Evolutionary conservation across 192 early-diverging fungal species (phyloP).

Genomic region (Mortierella antarctica): DNA sequence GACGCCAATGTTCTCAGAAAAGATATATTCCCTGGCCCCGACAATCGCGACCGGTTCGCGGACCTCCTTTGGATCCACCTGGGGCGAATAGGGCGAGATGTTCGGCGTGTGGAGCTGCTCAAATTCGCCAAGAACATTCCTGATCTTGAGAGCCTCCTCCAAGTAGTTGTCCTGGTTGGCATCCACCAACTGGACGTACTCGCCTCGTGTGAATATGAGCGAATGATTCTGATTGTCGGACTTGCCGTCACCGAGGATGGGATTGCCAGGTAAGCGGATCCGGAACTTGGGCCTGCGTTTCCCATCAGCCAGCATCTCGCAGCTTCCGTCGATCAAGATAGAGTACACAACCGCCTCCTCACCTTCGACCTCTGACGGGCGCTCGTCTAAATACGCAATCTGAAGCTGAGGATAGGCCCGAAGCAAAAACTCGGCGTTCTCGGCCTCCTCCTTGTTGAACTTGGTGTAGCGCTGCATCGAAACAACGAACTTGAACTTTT

Average conservation of each 20-base stretch:
- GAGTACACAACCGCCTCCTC: slow-evolving; percentile 67
- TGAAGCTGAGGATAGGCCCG: slow-evolving; percentile 81
- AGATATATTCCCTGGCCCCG: slow-evolving; percentile 88
- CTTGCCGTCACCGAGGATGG: slow-evolving; percentile 93
- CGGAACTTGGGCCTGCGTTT: slow-evolving; percentile 81
- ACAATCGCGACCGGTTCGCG: slow-evolving; percentile 86
- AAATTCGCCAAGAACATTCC: slow-evolving; percentile 88
- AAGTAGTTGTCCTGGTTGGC: slow-evolving; percentile 95
- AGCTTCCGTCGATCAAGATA: slow-evolving; percentile 83
- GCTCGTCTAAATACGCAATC: slow-evolving; percentile 84
- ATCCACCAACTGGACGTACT: slow-evolving; percentile 88
- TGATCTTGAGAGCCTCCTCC: slow-evolving; percentile 90
- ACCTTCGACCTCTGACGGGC: slow-evolving; percentile 68
- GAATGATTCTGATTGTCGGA: slow-evolving; percentile 92
- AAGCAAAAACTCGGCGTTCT: slow-evolving; percentile 80
- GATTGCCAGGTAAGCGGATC: slow-evolving; percentile 83
- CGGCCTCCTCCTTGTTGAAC: slow-evolving; percentile 81
- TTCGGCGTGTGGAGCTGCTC: slow-evolving; percentile 75
- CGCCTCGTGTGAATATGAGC: slow-evolving; percentile 86
- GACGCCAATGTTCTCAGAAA: slow-evolving; percentile 85
- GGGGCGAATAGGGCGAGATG: slow-evolving; percentile 76
- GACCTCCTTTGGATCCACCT: slow-evolving; percentile 58
- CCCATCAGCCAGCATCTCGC: slow-evolving; percentile 74
- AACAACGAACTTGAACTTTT: slow-evolving; percentile 88
- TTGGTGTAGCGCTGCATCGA: slow-evolving; percentile 87